These are phyloP conservation scores for Zarea fungicola DNA, from an alignment of 2,329 filamentous ascomycete species.

Conservation along the genomic window DNA sequence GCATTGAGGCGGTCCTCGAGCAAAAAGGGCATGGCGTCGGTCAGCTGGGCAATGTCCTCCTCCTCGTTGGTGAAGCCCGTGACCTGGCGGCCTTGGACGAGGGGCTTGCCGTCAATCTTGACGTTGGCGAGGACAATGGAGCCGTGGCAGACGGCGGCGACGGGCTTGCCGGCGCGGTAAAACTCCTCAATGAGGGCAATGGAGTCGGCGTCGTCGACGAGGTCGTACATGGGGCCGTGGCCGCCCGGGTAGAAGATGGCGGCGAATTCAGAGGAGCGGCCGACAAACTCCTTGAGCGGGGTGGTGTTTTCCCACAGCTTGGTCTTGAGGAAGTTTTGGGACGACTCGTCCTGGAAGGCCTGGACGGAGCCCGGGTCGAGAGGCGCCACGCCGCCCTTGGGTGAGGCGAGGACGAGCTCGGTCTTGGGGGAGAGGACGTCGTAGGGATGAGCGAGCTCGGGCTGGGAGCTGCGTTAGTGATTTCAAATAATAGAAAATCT, in stretches of 20 bases:
- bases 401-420: slow-evolving; percentile 55
- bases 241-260: slow-evolving; percentile 55
- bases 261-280: slow-evolving; percentile 56
- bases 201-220: slow-evolving; percentile 51
- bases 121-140: slow-evolving; percentile 58
- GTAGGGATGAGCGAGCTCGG: slow-evolving; percentile 62
- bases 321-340: slow-evolving; percentile 51
- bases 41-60: slow-evolving; percentile 41
- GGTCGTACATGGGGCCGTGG: slow-evolving; percentile 63
- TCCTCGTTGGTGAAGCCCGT: slow-evolving; percentile 61
- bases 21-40: slow-evolving; percentile 52
- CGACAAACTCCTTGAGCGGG: slow-evolving; percentile 51
- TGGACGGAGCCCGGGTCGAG: slow-evolving; percentile 56
- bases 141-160: slow-evolving; percentile 65
- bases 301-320: slow-evolving; percentile 59
- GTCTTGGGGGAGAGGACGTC: slow-evolving; percentile 49
- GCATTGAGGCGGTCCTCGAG: slow-evolving; percentile 52
- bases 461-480: slow-evolving; percentile 28
- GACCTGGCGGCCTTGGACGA: slow-evolving; percentile 52
- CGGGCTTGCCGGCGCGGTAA: slow-evolving; percentile 53
- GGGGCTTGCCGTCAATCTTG: slow-evolving; percentile 45
- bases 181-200: slow-evolving; percentile 60
- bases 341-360: slow-evolving; percentile 49
- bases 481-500: neutral
- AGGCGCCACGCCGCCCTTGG: slow-evolving; percentile 55